Evolutionary conservation across 768 basidiomycete genomes (phyloP), one percentile per base, ranked within the genome.

Genomic region (Suillus occidentalis): DNA sequence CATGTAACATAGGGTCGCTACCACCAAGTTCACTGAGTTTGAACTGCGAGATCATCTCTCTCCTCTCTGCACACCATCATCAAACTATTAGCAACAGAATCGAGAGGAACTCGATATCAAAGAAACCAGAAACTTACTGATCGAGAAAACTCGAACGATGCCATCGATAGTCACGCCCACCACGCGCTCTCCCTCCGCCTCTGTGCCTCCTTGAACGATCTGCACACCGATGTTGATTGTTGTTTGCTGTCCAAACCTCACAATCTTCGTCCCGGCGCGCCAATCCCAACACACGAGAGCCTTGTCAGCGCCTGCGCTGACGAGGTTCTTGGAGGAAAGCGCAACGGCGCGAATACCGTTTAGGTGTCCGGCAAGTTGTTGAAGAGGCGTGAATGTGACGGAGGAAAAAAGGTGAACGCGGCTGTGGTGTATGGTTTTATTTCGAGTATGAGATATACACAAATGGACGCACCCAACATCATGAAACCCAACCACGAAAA

Each of bases 101-200:
- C 25, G 31, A 18, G 34, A 60, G 20, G 34, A 31, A 61, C 20
- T 50, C 47, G 3, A 37, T 39, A 61, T 31, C 31, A 34, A 34
- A 25, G 8, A 58, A 18, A 49, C 14, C 40, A 52, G 60, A 20
- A 4, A 80, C 90, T 81, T 74, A 92, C 92, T 86, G 70, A 97
- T 97, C 1, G 92, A 94, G 76, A 95, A 96, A 22, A 94, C 92
- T 55, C 94, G 80, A 22, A 96, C 94, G 47, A 95, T 89, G 2
- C 93, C 94, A 76, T 97, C 94, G 68, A 97, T 94, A 2, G 94
- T 96, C 36, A 95, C 91, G 64, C 93, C 85, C n/a, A 95, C 90
- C 25, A 96, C 89, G 37, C 90, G 82, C 75, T 96, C 94, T 12
- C 91, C 91, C 67, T 91, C 90, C 18, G 18, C 65, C 14, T 76